Base-by-base conservation (phyloP, 495 filamentous ascomycete genomes). In the Penicillium parvum region DNA sequence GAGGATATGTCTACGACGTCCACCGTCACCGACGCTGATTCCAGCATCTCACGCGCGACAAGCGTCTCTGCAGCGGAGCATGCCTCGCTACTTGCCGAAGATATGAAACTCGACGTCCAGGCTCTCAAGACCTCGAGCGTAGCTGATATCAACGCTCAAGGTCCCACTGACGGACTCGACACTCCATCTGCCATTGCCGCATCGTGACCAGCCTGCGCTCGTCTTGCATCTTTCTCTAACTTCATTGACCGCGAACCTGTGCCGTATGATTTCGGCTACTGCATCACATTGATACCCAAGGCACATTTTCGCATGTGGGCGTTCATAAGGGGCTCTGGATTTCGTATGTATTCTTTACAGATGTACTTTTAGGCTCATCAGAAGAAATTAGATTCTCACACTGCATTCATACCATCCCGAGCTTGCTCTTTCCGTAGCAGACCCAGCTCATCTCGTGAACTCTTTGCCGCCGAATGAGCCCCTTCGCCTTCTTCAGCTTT, bases 1-100 rank as follows among this genome's bases (percentile, higher is more conserved):
- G 64, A 67, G 18, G 43, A 56, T 32, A 53, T 63, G 46, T 71
- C 63, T 7, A 54, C 53, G 3, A 48, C 55, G 8, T 63, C 58
- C 3, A 64, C 54, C 4, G 43, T 54, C n/a, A 60, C 62, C 2
- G 64, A 64, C 19, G 54, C 55, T 12, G 53, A 50, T 1, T 68
- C 60, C 10, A 43, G 43, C 28, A 57, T 55, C 7, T 71, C 67
- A 2, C 60, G 50, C 10, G 62, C 65, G 6, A 66, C 65, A 3
- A 69, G 67, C 29, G 46, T 71, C 5, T 63, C 65, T 1, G 39
- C 47, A 5, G 39, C 60, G 5, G 55, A 62, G 18, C 26, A 44
- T 32, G 15, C 18, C 19, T 27, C 43, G 4, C 37, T 49, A 7
- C 39, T 45, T 32, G 23, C 19, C 29, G 54, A 58, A 0, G 50